Percentiles rank a stretch among this genome's conserved stretches.
phyloP scores from a whole-genome alignment of 1,284 basidiomycete species.

The Moesziomyces antarcticus region DNA sequence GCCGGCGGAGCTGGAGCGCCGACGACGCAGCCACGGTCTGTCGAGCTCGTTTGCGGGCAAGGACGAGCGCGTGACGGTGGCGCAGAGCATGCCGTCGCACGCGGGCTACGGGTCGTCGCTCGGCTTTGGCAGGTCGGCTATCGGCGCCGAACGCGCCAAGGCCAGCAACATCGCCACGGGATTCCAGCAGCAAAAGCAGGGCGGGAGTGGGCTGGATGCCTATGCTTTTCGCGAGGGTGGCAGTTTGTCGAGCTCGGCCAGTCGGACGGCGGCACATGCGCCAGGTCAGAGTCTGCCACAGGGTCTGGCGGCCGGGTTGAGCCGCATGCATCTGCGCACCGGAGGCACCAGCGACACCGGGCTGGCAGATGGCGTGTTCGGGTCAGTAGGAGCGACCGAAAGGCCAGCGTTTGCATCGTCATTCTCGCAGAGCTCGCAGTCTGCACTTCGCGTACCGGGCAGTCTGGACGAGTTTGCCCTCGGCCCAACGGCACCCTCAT shows the following conservation, averaged over 20 bases:
- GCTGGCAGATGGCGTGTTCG: slow-evolving; percentile 13
- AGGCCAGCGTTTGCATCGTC: slow-evolving; percentile 6
- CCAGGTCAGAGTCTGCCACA: slow-evolving; percentile 88
- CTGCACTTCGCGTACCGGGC: slow-evolving; percentile 18
- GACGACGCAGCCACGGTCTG: slow-evolving; percentile 38
- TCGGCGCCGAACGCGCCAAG: slow-evolving; percentile 35
- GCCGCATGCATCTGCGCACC: slow-evolving; percentile 77
- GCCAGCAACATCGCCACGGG: slow-evolving; percentile 47
- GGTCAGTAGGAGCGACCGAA: slow-evolving; percentile 7
- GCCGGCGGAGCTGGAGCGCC: slow-evolving; percentile 64
- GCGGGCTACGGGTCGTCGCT: slow-evolving; percentile 29
- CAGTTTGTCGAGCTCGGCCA: slow-evolving; percentile 23
- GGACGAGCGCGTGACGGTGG: slow-evolving; percentile 24
- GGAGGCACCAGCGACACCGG: slow-evolving; percentile 10
- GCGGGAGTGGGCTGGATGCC: slow-evolving; percentile 27
- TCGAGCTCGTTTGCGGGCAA: slow-evolving; percentile 41
- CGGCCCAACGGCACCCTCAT: slow-evolving; percentile 58
- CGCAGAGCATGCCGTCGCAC: slow-evolving; percentile 59
- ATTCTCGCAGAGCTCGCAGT: slow-evolving; percentile 22
- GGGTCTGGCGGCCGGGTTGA: slow-evolving; percentile 84
- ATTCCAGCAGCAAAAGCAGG: slow-evolving; percentile 36
- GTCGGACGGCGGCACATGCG: slow-evolving; percentile 71
- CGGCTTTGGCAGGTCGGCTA: slow-evolving; percentile 22
- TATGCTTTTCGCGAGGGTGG: slow-evolving; percentile 32
- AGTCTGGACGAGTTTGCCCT: slow-evolving; percentile 46